Base-by-base conservation (phyloP, 148 eudicot genomes). In the Pharnaceum exiguum region DNA sequence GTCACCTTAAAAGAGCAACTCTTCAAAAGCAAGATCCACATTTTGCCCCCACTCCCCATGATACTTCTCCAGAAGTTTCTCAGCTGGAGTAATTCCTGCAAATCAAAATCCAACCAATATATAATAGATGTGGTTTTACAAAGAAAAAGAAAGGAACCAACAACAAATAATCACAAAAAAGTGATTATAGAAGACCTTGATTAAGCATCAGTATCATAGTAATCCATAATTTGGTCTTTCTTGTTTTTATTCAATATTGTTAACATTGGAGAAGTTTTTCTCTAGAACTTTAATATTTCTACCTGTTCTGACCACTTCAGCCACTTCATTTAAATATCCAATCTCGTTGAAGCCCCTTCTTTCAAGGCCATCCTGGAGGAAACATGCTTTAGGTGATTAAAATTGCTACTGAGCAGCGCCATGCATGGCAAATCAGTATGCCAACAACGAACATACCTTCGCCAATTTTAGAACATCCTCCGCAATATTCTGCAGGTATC, bases 261-360 rank as follows among this genome's bases (percentile, higher is more conserved):
- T 23, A 35, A 1, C 18, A 45, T 54, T 1, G 32, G 7, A 10
- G 30, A 55, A 48, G 33, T 12, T 21, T 22, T 29, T 19, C n/a
- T 29, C 10, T 40, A 16, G 22, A 52, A 22, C 21, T 5, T 12
- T n/a, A 15, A 30, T 32, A 36, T 10, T 62, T 29, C 3, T 81
- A 82, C 95, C 99, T 77, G 96, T 89, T 75, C 86, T 78, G 63
- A 75, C 93, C 55, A 94, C 99, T 74, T 94, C 96, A 26, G 87
- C 81, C 46, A 94, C 96, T 78, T 80, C 96, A 66, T 94, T 89
- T 55, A 94, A 70, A 60, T 89, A 94, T 37, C 96, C 96, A 9
- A 71, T 70, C 72, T 94, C 99, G 68, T 89, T 94, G 53, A 17
- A 94, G 57, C 99, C 99, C 71, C 99, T 78, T 57, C 86, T 82